A percentile compares a stretch with the other conserved stretches of the same genome.
These are phyloP conservation scores for Ceratocystis albifundus DNA, from an alignment of 2,329 filamentous ascomycete genomes.

Conservation along the genomic window DNA sequence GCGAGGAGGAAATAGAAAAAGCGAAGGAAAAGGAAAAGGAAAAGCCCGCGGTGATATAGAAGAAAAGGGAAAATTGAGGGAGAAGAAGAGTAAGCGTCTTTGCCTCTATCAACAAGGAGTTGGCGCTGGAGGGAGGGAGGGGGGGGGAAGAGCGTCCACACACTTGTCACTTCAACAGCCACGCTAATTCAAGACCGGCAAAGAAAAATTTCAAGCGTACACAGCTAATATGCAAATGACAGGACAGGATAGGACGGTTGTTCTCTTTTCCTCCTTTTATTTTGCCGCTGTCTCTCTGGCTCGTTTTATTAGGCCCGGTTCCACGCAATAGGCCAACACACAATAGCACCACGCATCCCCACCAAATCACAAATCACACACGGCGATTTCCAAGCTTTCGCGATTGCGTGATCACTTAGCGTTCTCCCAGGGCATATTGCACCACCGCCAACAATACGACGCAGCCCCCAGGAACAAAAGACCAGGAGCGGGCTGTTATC, in stretches of 20 bases:
- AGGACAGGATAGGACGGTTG: not conserved
- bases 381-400: constrained; percentile 18
- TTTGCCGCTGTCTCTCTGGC: not conserved
- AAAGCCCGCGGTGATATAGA: constrained; percentile 17
- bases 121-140: not conserved
- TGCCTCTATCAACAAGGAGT: constrained; percentile 7
- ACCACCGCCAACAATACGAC: constrained; percentile 22
- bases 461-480: not conserved
- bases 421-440: constrained; percentile 22
- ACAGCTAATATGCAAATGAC: not conserved
- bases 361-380: not conserved
- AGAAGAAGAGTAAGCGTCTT: constrained; percentile 19
- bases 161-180: not conserved
- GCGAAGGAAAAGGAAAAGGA: constrained; percentile 10
- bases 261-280: not conserved
- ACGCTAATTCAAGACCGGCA: constrained; percentile 6
- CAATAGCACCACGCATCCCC: not conserved
- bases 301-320: constrained; percentile 5
- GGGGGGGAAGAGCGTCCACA: constrained; percentile 1
- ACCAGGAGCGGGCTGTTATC: not conserved
- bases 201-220: constrained; percentile 9
- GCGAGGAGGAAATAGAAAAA: constrained; percentile 7
- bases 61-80: constrained; percentile 13
- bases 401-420: constrained; percentile 24
- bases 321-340: not conserved